Conservation (phyloP, 208 protist genomes). For the Tritrichomonas musculus region DNA sequence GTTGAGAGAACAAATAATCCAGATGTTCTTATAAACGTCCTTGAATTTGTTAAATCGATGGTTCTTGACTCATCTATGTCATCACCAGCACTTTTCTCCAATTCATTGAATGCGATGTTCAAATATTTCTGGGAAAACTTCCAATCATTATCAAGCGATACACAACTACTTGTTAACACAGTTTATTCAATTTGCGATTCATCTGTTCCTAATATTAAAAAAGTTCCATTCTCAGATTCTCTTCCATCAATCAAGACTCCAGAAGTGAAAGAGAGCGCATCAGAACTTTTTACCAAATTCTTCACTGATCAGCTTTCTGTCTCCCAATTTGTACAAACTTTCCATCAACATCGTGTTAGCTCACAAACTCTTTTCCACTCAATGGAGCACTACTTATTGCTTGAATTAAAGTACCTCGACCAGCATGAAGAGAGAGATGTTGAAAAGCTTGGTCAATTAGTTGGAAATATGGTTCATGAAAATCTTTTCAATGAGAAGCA, state of each 20-base stretch:
- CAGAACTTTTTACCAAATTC: neutral
- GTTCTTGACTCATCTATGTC: neutral
- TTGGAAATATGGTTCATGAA: neutral
- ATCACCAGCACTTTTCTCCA: neutral
- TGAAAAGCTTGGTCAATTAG: neutral
- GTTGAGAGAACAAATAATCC: neutral
- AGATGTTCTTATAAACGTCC: neutral
- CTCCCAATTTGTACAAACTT: neutral
- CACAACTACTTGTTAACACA: neutral
- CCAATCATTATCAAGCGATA: too few relatives aligned
- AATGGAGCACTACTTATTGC: neutral
- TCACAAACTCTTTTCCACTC: neutral
- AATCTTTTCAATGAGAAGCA: neutral
- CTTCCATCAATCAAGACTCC: neutral
- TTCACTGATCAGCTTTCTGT: neutral
- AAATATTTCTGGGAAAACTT: neutral
- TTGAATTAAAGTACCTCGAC: neutral
- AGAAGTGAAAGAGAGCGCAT: neutral
- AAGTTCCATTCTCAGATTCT: neutral
- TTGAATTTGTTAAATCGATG: neutral
- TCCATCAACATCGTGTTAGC: neutral
- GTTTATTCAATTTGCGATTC: conserved; percentile 24
- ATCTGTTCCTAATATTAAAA: neutral
- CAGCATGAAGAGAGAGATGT: neutral
- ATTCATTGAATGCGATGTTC: neutral